A percentile compares a stretch with the other conserved stretches of the same genome.
These are phyloP conservation scores for Tetrahymena elliotti DNA, from an alignment of 73 alveolate species.

Conservation along the genomic window DNA sequence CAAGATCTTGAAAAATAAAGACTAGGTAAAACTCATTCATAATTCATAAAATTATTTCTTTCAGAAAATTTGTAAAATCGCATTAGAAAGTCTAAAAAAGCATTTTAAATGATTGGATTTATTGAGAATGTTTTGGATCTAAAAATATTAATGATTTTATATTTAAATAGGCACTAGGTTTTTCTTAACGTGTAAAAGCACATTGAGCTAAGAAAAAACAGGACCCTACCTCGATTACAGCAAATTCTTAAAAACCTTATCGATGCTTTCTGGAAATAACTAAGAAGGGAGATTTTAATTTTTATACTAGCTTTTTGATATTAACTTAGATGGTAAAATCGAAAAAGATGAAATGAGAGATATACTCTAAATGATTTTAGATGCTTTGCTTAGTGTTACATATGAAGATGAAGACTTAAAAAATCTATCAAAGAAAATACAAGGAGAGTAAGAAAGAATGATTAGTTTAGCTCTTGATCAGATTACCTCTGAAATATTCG, in stretches of 20 bases:
- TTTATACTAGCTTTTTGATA: slow-evolving; percentile 30
- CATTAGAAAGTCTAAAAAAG: too few species aligned
- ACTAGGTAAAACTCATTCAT: slow-evolving; percentile 2
- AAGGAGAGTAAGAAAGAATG: neutral
- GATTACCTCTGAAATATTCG: neutral
- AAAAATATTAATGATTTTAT: too few species aligned
- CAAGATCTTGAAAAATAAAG: slow-evolving; percentile 33
- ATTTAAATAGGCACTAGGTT: slow-evolving; percentile 1
- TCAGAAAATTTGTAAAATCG: too few species aligned
- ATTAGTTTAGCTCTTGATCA: neutral
- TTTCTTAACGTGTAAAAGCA: slow-evolving; percentile 32
- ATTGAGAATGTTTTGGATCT: too few species aligned
- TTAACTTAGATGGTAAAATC: slow-evolving; percentile 37
- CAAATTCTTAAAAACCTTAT: slow-evolving; percentile 30
- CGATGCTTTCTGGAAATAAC: slow-evolving; percentile 26
- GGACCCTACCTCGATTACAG: slow-evolving; percentile 39
- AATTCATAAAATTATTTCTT: too few species aligned
- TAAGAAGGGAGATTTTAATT: slow-evolving; percentile 32
- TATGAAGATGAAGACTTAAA: slow-evolving; percentile 29
- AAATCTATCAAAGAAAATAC: neutral
- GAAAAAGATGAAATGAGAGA: slow-evolving; percentile 46
- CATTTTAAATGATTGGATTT: too few species aligned
- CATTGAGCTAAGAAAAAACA: slow-evolving; percentile 31
- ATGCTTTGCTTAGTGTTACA: neutral
- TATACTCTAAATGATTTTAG: slow-evolving; percentile 32